A percentile compares a stretch with the other conserved stretches of the same genome.
Evolutionary conservation across 192 early-diverging fungal species (phyloP).

Genomic region (Coemansia sp.): DNA sequence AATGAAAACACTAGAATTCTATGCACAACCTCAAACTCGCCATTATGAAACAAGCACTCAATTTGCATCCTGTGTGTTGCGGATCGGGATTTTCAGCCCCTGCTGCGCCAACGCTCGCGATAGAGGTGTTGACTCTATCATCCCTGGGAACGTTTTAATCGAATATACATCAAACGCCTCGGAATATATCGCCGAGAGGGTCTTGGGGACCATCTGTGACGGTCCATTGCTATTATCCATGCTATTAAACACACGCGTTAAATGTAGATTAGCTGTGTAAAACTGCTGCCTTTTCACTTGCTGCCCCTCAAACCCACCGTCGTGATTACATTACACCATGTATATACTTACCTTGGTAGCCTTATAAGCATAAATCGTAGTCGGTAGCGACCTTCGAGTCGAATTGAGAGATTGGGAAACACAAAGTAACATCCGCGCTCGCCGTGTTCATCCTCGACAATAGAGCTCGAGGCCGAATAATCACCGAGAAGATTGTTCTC

Average conservation of each 20-base stretch:
- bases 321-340: too few species aligned
- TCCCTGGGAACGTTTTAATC: constrained; percentile 80
- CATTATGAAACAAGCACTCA: constrained; percentile 3
- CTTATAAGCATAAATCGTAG: constrained; percentile 71
- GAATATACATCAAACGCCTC: constrained; percentile 77
- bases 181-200: constrained; percentile 59
- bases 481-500: constrained; percentile 51
- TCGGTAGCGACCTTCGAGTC: constrained; percentile 69
- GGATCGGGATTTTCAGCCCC: constrained; percentile 77
- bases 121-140: constrained; percentile 80
- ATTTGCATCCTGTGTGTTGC: constrained; percentile 59
- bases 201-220: constrained; percentile 49
- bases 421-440: constrained; percentile 74
- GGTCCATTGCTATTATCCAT: constrained; percentile 44
- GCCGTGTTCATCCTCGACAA: constrained; percentile 51
- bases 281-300: neutral
- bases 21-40: neutral
- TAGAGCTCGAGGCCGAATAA: constrained; percentile 38
- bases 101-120: constrained; percentile 77
- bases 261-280: too few species aligned
- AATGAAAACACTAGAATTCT: neutral
- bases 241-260: constrained; percentile 5
- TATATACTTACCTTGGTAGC: constrained; percentile 54
- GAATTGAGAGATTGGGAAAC: constrained; percentile 74
- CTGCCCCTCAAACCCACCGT: neutral